phyloP scores from a whole-genome alignment of 2,329 filamentous ascomycete species.

The Scorias spongiosa region DNA sequence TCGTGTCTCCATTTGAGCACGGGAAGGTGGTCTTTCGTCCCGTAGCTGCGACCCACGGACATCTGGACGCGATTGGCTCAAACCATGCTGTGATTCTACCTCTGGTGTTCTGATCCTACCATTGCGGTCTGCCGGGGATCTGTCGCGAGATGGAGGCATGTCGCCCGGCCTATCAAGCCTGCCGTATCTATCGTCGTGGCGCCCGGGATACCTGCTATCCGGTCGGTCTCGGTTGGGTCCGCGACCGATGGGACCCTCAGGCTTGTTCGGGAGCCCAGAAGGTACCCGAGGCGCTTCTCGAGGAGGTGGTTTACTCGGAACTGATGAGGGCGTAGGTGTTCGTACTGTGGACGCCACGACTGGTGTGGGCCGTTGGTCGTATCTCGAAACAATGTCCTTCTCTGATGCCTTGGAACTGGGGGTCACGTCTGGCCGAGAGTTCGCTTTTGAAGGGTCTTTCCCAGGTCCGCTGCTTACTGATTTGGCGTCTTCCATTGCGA shows the following conservation, averaged over 20 bases:
- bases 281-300: slow-evolving; percentile 5
- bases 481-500: slow-evolving; percentile 11
- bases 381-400: background rate
- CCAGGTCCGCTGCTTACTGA: background rate
- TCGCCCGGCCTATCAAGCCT: background rate
- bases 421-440: background rate
- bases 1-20: background rate
- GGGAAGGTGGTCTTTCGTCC: background rate
- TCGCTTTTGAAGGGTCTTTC: background rate
- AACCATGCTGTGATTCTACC: background rate
- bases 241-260: background rate
- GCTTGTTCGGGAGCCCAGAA: background rate
- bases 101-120: background rate
- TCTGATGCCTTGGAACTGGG: background rate
- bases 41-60: background rate
- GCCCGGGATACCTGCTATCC: background rate
- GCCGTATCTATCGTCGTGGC: background rate
- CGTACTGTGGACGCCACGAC: background rate
- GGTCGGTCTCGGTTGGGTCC: background rate
- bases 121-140: background rate
- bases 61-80: background rate
- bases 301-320: slow-evolving; percentile 5
- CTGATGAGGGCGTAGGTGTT: background rate
- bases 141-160: background rate
- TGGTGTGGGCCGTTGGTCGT: background rate